Conservation (phyloP, 164 flowering plant genomes). For the Buxus sempervirens region DNA sequence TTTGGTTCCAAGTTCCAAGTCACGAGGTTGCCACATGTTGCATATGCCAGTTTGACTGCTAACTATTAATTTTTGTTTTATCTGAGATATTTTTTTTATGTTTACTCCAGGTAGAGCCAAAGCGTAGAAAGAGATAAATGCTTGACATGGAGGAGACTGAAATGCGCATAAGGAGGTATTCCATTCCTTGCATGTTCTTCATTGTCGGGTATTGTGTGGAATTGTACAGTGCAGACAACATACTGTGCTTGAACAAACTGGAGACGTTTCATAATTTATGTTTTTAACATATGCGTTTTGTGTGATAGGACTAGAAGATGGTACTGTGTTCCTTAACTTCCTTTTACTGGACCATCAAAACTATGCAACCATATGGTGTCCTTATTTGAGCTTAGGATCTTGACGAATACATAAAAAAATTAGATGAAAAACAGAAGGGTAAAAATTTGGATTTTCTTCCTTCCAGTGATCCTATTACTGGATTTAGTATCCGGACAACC, state of each 20-base stretch:
- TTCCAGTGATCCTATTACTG: not conserved
- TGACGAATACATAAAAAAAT: no score
- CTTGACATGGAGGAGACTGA: not conserved
- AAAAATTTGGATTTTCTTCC: not conserved
- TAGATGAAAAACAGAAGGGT: no score
- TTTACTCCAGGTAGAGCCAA: constrained; percentile 9
- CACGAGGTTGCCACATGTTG: not conserved
- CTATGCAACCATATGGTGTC: no score
- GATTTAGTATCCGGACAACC: not conserved
- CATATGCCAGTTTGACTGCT: not conserved
- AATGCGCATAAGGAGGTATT: constrained; percentile 11
- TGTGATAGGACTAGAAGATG: not conserved
- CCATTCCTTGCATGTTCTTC: constrained; percentile 6
- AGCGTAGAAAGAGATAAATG: constrained; percentile 12
- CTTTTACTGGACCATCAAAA: no score
- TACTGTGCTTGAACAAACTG: constrained; percentile 8
- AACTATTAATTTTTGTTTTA: no score
- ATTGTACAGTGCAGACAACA: constrained; percentile 19
- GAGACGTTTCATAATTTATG: not conserved
- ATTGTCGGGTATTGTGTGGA: constrained; percentile 7
- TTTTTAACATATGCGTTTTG: not conserved
- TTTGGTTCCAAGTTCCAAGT: not conserved
- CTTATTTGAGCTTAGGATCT: no score
- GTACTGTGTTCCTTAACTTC: not conserved
- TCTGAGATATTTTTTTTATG: not conserved